A percentile compares a stretch with the other conserved stretches of the same genome.
Conservation (phyloP, 2,329 filamentous ascomycete species). For the Tolypocladium sp. region DNA sequence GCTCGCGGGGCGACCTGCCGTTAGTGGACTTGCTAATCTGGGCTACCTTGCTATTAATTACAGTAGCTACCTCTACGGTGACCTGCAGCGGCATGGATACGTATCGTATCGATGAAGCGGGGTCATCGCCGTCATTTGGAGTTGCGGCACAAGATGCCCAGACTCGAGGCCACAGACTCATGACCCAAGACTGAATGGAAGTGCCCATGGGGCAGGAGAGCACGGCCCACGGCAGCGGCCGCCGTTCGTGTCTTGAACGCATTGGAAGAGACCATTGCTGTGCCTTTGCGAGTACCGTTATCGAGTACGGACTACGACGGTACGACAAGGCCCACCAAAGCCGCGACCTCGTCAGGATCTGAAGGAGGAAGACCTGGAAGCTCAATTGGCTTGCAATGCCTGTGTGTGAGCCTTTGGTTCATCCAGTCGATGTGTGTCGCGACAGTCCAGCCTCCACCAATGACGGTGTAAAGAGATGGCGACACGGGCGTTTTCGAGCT, state of each 20-base stretch:
- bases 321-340: too few relatives aligned
- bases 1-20: neutral
- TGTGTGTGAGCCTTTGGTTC: neutral
- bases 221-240: neutral
- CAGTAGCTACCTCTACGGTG: neutral
- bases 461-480: neutral
- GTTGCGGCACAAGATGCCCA: neutral
- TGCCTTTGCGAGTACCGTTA: neutral
- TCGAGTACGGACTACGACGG: neutral
- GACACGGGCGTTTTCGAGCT: neutral
- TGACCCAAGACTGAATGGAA: neutral
- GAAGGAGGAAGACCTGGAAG: neutral
- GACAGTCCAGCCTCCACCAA: neutral
- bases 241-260: neutral
- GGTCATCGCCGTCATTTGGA: neutral
- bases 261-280: neutral
- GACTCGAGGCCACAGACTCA: neutral
- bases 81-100: neutral
- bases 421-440: neutral
- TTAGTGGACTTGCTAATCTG: neutral
- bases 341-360: too few relatives aligned
- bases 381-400: neutral
- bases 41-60: neutral
- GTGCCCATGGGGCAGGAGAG: neutral
- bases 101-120: neutral